Evolutionary conservation across 805 yeast genomes (phyloP), one percentile per base, ranked within the genome.

Genomic region (Candida boidinii): DNA sequence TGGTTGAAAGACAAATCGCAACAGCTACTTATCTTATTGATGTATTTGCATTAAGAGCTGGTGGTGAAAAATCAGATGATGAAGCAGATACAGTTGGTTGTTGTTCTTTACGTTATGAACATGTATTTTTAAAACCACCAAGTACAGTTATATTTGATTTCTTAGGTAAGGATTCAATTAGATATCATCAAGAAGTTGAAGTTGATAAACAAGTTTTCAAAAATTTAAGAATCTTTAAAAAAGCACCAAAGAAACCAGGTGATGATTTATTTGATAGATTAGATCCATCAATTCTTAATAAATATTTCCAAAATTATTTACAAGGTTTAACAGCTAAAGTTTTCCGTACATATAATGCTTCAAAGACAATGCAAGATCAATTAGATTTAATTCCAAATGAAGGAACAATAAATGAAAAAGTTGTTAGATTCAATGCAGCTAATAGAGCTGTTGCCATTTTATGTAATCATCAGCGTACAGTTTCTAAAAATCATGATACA

Each of bases 61-160:
- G 96, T 54, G 96, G 96, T 47, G 96, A 90, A 57, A 90, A 90
- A 55, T 81, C 90, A 9, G 97, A 90, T 3, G 97, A 90, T 45
- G 96, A 88, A 53, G 97, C 97, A 3, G 97, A 90, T 54, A 90
- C 97, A 1, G 97, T 90, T 28, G 97, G 97, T 28, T 90, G 97
- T 59, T 90, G 97, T 60, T 88, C 96, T 1, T 68, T 90, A 44
- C 66, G 97, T 48, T 88, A 64, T 50, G 97, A 88, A 54, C 97
- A 88, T 57, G 72, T 90, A 28, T 79, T 88, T 1, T 65, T 90
- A 37, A 73, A 73, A 44, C 95, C 95, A 2, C 96, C 96, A 7
- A 76, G 75, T 44, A 80, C 70, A 5, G 96, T 90, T 12, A 70
- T 81, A 8, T 87, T 88, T 61, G 97, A 88, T 56, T 88, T 88